Evolutionary conservation across 176 grass and related monocot species (phyloP).

Genomic region (Avena sativa): DNA sequence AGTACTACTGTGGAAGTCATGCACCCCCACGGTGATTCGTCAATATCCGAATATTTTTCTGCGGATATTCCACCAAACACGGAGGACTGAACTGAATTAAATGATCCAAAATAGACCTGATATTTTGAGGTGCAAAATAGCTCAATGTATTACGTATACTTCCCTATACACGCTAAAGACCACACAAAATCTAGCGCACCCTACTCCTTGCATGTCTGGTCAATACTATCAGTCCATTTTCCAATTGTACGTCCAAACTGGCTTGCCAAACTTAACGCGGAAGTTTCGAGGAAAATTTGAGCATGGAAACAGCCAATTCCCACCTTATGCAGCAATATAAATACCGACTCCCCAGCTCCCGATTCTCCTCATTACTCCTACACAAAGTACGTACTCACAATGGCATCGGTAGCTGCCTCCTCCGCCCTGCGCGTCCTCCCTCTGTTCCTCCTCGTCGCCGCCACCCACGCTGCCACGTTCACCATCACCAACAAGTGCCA

Average conservation of each 20-base stretch:
- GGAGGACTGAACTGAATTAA: not conserved
- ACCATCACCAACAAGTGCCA: constrained; percentile 35
- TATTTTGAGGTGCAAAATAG: not conserved
- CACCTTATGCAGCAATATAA: not conserved
- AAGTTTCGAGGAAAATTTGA: not conserved
- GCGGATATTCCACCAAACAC: not conserved
- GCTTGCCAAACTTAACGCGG: constrained; percentile 20
- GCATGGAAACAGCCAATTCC: not conserved
- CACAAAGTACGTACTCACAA: not conserved
- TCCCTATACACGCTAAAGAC: not conserved
- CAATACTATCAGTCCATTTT: not conserved
- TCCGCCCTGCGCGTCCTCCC: constrained; percentile 1
- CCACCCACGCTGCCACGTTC: constrained; percentile 11
- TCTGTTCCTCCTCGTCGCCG: not conserved
- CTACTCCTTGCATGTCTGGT: not conserved
- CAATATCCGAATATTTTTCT: not conserved
- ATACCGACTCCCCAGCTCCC: not conserved
- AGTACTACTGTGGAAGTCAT: not conserved
- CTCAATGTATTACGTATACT: not conserved
- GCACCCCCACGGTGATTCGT: not conserved
- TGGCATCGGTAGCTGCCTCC: not conserved
- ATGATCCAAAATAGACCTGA: not conserved
- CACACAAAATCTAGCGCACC: not conserved
- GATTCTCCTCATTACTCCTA: not conserved
- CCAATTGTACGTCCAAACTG: not conserved